Evolutionary conservation across 768 basidiomycete genomes (phyloP).

Genomic region (Lyophyllum decastes): DNA sequence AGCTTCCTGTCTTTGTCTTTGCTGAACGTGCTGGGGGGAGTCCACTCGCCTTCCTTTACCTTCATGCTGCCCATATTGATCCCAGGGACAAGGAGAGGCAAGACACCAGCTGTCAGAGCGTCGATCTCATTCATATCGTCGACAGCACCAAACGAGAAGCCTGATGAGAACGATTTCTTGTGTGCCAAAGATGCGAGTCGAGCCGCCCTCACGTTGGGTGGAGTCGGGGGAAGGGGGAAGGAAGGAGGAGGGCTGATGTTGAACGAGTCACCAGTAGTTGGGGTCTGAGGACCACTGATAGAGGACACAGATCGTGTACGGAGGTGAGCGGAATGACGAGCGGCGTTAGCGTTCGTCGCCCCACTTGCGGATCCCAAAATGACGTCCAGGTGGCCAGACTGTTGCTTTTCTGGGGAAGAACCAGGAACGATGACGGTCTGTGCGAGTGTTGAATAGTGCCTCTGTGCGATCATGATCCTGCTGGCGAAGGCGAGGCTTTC

Average conservation of each 20-base stretch:
- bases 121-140: conserved; percentile 69
- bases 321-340: conserved; percentile 46
- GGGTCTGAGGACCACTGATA: conserved; percentile 39
- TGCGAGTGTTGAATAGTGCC: conserved; percentile 72
- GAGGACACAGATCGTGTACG: conserved; percentile 65
- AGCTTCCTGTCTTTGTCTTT: conserved; percentile 40
- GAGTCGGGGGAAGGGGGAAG: conserved; percentile 75
- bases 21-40: conserved; percentile 41
- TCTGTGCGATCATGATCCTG: conserved; percentile 70
- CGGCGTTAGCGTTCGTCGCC: conserved; percentile 27
- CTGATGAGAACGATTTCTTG: conserved; percentile 65
- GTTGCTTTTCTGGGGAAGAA: conserved; percentile 41
- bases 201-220: conserved; percentile 61
- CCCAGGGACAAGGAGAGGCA: conserved; percentile 69
- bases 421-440: conserved; percentile 59
- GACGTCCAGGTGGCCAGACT: conserved; percentile 31
- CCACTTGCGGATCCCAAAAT: conserved; percentile 39
- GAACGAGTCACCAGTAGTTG: conserved; percentile 35
- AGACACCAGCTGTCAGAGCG: conserved; percentile 65
- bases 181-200: conserved; percentile 56
- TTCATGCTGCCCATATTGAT: conserved; percentile 59
- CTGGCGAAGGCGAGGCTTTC: conserved; percentile 53
- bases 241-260: conserved; percentile 61
- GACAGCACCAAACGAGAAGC: conserved; percentile 60
- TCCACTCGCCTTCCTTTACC: conserved; percentile 48